Evolutionary conservation across 140 eudicot species (phyloP).

Genomic region (Bidens hawaiensis): DNA sequence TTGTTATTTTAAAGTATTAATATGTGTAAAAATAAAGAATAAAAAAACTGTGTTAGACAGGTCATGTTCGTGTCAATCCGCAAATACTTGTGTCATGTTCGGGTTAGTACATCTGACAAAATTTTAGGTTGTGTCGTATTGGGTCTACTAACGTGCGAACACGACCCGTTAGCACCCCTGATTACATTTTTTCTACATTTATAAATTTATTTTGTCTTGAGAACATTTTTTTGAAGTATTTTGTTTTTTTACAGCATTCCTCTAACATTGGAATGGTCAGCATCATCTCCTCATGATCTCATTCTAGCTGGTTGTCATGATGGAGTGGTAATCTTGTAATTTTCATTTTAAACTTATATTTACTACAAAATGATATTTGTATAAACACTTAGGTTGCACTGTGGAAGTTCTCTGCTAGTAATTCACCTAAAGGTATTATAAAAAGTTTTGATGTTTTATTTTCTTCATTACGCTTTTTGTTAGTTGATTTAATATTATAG

Average conservation of each 20-base stretch:
- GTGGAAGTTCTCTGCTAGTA: slow-evolving; percentile 67
- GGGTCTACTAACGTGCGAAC: too few relatives aligned
- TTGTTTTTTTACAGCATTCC: slow-evolving; percentile 65
- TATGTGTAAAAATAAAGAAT: too few relatives aligned
- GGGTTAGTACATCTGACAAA: too few relatives aligned
- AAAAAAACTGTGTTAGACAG: too few relatives aligned
- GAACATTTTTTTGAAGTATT: neutral
- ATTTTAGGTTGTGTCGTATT: too few relatives aligned
- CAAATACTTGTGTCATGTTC: too few relatives aligned
- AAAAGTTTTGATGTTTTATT: too few relatives aligned
- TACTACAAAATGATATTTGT: neutral
- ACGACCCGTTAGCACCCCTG: too few relatives aligned
- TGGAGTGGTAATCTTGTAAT: slow-evolving; percentile 67
- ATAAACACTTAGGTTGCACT: slow-evolving; percentile 76
- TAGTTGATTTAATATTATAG: slow-evolving; percentile 14
- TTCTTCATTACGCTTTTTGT: too few relatives aligned
- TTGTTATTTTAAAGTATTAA: too few relatives aligned
- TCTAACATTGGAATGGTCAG: slow-evolving; percentile 86
- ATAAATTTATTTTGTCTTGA: neutral
- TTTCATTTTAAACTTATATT: neutral
- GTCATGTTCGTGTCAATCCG: too few relatives aligned
- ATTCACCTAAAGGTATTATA: slow-evolving; percentile 57
- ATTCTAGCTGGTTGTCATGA: slow-evolving; percentile 96
- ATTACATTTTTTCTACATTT: neutral
- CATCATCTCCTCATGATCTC: slow-evolving; percentile 88